A percentile compares a stretch with the other conserved stretches of the same genome.
Conservation (phyloP, 1,139 yeast genomes). For the Spathaspora sp. region DNA sequence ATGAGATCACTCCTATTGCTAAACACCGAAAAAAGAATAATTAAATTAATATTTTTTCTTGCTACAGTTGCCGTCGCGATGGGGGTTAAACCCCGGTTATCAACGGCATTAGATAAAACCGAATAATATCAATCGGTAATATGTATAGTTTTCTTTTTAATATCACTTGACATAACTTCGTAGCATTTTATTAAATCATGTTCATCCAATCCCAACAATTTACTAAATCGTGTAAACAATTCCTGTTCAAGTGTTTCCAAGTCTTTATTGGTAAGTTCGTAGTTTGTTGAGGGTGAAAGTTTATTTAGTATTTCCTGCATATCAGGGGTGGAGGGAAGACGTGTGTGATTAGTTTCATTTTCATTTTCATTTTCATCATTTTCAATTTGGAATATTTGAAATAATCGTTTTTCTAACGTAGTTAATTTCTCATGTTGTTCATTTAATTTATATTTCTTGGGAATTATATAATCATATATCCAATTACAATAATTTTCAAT, state of each 20-base stretch:
- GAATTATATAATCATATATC: constrained; percentile 35
- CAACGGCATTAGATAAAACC: neutral
- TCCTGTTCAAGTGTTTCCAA: constrained; percentile 1
- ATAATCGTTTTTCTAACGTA: constrained; percentile 35
- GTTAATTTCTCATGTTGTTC: constrained; percentile 18
- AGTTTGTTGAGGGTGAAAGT: neutral
- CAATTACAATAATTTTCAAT: constrained; percentile 41
- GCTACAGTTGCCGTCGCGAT: neutral
- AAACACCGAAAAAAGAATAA: neutral
- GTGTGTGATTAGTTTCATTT: neutral
- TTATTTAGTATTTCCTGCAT: neutral
- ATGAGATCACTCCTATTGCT: no score
- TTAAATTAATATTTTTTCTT: neutral
- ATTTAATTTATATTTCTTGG: constrained; percentile 19
- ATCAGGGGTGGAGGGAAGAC: neutral
- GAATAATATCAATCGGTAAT: neutral
- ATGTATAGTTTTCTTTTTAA: constrained; percentile 2
- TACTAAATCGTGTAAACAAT: constrained; percentile 5
- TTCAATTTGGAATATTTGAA: constrained; percentile 33
- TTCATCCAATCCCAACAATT: constrained; percentile 4
- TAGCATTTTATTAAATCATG: constrained; percentile 4
- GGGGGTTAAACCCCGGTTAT: neutral
- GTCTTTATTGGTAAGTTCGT: neutral
- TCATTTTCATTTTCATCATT: constrained; percentile 5
- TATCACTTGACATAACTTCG: constrained; percentile 1